Conservation (phyloP, 192 early-diverging fungal species). For the Umbelopsis isabellina region DNA sequence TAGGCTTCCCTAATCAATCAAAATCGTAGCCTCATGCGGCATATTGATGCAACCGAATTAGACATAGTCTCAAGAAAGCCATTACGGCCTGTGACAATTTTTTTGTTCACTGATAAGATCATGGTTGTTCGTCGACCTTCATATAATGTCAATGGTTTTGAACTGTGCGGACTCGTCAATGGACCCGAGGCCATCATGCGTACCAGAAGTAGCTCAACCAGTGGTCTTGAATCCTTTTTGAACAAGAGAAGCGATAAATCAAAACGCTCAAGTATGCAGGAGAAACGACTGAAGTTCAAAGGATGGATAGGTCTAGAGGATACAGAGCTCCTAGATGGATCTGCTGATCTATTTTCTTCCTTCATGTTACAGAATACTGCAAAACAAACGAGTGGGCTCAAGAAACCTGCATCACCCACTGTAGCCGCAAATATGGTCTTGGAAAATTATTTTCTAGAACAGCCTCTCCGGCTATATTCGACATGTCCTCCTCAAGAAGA, state of each 20-base stretch:
- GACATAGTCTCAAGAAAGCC: slow-evolving; percentile 15
- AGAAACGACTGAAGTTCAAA: slow-evolving; percentile 34
- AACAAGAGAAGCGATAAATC: background rate
- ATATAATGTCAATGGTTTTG: slow-evolving; percentile 19
- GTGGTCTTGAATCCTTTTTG: slow-evolving; percentile 1
- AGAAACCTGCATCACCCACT: slow-evolving; percentile 16
- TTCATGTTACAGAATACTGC: slow-evolving; percentile 20
- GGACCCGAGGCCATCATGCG: slow-evolving; percentile 10
- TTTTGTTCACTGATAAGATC: slow-evolving; percentile 35
- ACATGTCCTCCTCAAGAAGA: slow-evolving; percentile 20
- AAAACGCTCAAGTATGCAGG: background rate
- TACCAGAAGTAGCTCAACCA: slow-evolving; percentile 14
- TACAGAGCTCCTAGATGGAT: slow-evolving; percentile 36
- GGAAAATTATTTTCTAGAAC: slow-evolving; percentile 25
- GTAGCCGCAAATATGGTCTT: background rate
- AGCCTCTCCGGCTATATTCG: slow-evolving; percentile 22
- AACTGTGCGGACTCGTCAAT: slow-evolving; percentile 21
- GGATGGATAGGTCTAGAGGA: slow-evolving; percentile 39
- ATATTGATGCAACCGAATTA: slow-evolving; percentile 31
- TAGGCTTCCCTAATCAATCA: slow-evolving; percentile 30
- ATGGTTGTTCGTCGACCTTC: slow-evolving; percentile 26
- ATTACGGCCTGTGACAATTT: slow-evolving; percentile 25
- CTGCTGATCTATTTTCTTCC: background rate
- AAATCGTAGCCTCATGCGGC: slow-evolving; percentile 25
- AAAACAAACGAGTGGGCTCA: background rate